phyloP scores from a whole-genome alignment of 1,139 yeast genomes.

The Zygosaccharomyces sapae region DNA sequence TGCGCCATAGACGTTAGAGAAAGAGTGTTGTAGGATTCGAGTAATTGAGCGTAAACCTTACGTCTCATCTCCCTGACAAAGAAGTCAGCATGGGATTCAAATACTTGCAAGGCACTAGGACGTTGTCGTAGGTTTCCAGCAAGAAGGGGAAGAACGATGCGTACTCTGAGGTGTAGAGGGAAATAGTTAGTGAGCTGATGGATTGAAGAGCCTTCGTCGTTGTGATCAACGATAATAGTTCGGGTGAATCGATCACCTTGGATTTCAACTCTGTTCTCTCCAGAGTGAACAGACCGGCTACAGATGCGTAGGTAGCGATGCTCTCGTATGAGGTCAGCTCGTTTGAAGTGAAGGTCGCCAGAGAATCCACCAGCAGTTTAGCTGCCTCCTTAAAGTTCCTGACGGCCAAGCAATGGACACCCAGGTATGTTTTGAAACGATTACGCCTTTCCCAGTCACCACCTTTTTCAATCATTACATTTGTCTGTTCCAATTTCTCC shows the following conservation, averaged over 20 bases:
- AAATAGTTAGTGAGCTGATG: slow-evolving; percentile 75
- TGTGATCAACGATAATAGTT: slow-evolving; percentile 75
- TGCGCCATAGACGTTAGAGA: slow-evolving; percentile 90
- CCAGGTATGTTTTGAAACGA: slow-evolving; percentile 86
- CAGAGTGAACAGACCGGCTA: slow-evolving; percentile 78
- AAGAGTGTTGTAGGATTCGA: slow-evolving; percentile 90
- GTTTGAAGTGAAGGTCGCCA: slow-evolving; percentile 94
- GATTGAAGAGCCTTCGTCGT: slow-evolving; percentile 73
- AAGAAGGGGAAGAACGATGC: slow-evolving; percentile 72
- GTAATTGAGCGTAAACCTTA: slow-evolving; percentile 88
- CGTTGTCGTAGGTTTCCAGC: slow-evolving; percentile 71
- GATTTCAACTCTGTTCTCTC: slow-evolving; percentile 80
- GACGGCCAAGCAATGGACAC: slow-evolving; percentile 77
- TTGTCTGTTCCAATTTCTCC: slow-evolving; percentile 70
- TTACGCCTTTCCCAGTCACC: slow-evolving; percentile 99
- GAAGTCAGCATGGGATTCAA: slow-evolving; percentile 75
- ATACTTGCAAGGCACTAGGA: slow-evolving; percentile 70
- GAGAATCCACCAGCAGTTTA: slow-evolving; percentile 75
- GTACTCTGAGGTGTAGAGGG: slow-evolving; percentile 87
- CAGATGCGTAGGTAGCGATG: slow-evolving; percentile 82
- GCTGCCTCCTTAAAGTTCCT: slow-evolving; percentile 86
- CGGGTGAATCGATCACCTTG: slow-evolving; percentile 91
- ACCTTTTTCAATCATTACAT: slow-evolving; percentile 81
- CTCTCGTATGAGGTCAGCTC: slow-evolving; percentile 88
- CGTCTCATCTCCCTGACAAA: slow-evolving; percentile 91